These are phyloP conservation scores for Cyclocybe cylindracea DNA, from an alignment of 768 basidiomycete species.

Conservation along the genomic window DNA sequence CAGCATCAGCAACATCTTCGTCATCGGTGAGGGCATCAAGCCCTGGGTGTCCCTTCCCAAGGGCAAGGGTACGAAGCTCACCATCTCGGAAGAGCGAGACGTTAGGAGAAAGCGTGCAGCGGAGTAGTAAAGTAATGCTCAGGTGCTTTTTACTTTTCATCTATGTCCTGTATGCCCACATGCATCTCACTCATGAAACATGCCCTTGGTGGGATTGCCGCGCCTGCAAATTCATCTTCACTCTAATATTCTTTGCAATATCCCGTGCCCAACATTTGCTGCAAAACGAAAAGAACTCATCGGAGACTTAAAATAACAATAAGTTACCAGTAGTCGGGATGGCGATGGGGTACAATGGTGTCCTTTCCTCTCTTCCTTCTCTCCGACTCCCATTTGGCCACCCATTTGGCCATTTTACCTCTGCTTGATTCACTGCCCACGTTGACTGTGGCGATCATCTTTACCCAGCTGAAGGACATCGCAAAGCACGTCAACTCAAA, in stretches of 20 bases:
- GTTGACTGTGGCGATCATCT: constrained; percentile 96
- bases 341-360: constrained; percentile 39
- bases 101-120: constrained; percentile 81
- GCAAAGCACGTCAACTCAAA: constrained; percentile 96
- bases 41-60: constrained; percentile 96
- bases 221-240: background rate
- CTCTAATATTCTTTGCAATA: no score
- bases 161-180: constrained; percentile 44
- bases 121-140: constrained; percentile 51
- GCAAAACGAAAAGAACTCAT: no score
- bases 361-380: constrained; percentile 52
- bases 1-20: constrained; percentile 96
- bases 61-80: constrained; percentile 97
- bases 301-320: no score
- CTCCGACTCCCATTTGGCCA: constrained; percentile 87
- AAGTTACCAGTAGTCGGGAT: constrained; percentile 50
- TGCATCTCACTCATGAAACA: constrained; percentile 32
- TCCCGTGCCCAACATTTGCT: no score
- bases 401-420: constrained; percentile 87
- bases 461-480: constrained; percentile 79
- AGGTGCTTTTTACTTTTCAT: constrained; percentile 24
- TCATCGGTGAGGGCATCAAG: constrained; percentile 95
- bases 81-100: constrained; percentile 96
- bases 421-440: constrained; percentile 73
- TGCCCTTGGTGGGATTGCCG: constrained; percentile 7